Evolutionary conservation across 176 grass and related monocot genomes (phyloP), one percentile per base, ranked within the genome.

Genomic region (Raddia distichophylla): DNA sequence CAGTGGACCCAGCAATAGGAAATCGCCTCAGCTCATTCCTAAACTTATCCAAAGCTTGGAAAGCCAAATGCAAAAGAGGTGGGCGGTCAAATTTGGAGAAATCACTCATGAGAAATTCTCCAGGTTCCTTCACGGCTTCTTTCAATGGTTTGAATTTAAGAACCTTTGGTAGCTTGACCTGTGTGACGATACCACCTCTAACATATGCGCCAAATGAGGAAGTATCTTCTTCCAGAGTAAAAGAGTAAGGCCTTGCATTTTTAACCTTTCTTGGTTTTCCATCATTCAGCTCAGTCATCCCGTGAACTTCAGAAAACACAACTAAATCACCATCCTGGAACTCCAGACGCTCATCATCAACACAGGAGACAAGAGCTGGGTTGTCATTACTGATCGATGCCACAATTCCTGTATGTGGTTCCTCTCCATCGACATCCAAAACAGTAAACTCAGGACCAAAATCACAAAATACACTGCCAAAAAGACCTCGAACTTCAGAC

Each of bases 241-340:
- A 97, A 14, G 91, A 97, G 79, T 74, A 97, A 85, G 94, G 89
- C 73, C 91, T 97, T 69, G 91, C 88, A 74, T 86, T 91, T 83
- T 88, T 97, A 48, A 97, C 86, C 77, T 84, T 90, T 82, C 91
- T 88, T 56, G 94, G 94, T 45, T 89, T 97, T 77, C 90, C 94
- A 92, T 94, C 94, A 87, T 97, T 92, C 45, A 97, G 77, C 50
- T 97, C 90, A 50, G 87, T 75, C 90, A 97, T 97, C 82, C 94
- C 94, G 7, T 90, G 87, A 15, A 97, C 64, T 86, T 97, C 94
- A 87, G 94, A 97, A 76, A 97, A 94, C 79, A 90, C 67, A 75
- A 97, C 87, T 56, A 94, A 70, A 92, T 97, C 91, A 59, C 90
- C 83, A 87, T 94, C 94, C 85, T 97, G 94, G 83, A 97, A 94